These are phyloP conservation scores for Cydonia oblonga DNA, from an alignment of 331 rosid genomes.

Conservation along the genomic window DNA sequence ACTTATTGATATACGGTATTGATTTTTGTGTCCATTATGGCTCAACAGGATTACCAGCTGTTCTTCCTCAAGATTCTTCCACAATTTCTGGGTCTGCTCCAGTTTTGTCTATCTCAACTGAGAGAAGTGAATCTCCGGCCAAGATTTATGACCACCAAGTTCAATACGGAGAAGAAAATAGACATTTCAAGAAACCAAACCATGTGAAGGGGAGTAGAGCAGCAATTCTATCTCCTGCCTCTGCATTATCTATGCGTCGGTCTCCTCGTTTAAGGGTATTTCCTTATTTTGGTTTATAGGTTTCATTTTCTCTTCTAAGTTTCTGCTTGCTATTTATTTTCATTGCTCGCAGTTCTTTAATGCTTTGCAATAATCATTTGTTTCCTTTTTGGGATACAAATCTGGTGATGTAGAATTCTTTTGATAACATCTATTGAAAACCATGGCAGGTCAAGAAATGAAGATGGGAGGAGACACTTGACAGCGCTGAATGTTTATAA, in stretches of 20 bases:
- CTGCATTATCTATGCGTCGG: slow-evolving; percentile 46
- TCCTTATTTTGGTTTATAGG: neutral
- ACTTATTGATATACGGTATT: neutral
- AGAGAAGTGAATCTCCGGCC: slow-evolving; percentile 43
- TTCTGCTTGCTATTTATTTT: neutral
- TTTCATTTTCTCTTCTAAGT: neutral
- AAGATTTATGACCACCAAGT: slow-evolving; percentile 24
- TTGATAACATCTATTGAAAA: neutral
- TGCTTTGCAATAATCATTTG: neutral
- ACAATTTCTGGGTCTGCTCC: slow-evolving; percentile 59
- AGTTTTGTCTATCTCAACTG: slow-evolving; percentile 34
- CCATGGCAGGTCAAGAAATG: slow-evolving; percentile 41
- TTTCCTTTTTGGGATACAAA: neutral
- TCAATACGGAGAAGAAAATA: slow-evolving; percentile 21
- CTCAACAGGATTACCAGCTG: slow-evolving; percentile 27
- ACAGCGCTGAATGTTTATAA: slow-evolving; percentile 8
- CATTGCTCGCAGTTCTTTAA: neutral
- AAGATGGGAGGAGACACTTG: slow-evolving; percentile 15
- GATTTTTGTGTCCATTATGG: neutral
- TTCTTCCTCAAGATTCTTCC: slow-evolving; percentile 44
- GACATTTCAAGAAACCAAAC: slow-evolving; percentile 24
- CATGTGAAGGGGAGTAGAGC: slow-evolving; percentile 27
- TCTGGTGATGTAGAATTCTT: neutral
- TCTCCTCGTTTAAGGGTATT: slow-evolving; percentile 56
- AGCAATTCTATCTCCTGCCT: slow-evolving; percentile 32